These are phyloP conservation scores for Xylaria acuta DNA, from an alignment of 495 filamentous ascomycete genomes.

Conservation along the genomic window DNA sequence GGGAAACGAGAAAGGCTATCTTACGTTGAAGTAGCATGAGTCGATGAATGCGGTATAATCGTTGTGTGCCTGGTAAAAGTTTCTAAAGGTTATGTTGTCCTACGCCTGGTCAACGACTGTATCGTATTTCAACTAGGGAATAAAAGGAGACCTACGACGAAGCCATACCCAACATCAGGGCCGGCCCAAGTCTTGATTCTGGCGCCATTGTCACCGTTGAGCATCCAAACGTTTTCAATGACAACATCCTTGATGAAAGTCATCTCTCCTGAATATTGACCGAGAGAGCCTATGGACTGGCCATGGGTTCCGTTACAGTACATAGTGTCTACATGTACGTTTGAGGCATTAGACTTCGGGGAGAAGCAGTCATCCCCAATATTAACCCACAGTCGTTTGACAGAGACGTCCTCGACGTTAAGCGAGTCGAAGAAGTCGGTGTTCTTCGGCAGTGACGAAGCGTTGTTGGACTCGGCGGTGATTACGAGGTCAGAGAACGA, in stretches of 20 bases:
- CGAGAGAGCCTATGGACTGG: conserved; percentile 63
- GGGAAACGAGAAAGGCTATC: conserved; percentile 30
- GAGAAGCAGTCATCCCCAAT: conserved; percentile 67
- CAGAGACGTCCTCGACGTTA: conserved; percentile 54
- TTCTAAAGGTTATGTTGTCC: conserved; percentile 64
- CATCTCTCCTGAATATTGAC: conserved; percentile 60
- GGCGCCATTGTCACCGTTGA: conserved; percentile 57
- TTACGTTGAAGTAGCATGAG: conserved; percentile 64
- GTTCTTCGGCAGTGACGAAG: conserved; percentile 59
- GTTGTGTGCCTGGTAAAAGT: conserved; percentile 62
- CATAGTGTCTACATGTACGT: conserved; percentile 62
- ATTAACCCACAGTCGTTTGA: conserved; percentile 58
- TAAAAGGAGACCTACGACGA: conserved; percentile 39
- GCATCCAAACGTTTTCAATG: conserved; percentile 62
- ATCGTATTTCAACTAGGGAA: neutral
- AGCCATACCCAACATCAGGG: conserved; percentile 59
- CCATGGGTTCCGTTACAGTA: conserved; percentile 66
- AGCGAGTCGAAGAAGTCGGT: conserved; percentile 65
- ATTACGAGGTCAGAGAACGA: conserved; percentile 60
- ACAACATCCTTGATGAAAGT: conserved; percentile 61
- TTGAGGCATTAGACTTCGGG: conserved; percentile 63
- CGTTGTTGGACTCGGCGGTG: conserved; percentile 60
- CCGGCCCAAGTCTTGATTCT: conserved; percentile 65
- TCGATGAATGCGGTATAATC: conserved; percentile 62
- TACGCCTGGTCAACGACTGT: neutral